Base-by-base conservation (phyloP, 2,329 filamentous ascomycete species). In the Fusarium coicis region DNA sequence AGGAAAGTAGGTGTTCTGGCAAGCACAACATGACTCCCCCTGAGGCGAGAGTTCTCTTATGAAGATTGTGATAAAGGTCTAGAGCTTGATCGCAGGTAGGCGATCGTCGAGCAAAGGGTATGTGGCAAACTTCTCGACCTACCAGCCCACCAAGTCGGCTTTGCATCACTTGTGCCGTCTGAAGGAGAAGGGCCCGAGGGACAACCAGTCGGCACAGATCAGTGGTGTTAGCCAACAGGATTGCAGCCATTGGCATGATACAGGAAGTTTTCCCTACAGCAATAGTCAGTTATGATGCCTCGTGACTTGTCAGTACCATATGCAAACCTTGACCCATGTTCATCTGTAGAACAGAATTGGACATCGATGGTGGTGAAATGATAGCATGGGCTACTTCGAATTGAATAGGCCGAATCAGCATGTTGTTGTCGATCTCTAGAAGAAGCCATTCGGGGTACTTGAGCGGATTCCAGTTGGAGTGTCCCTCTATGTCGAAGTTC, bases 1-100 rank as follows among this genome's bases (percentile, higher is more conserved):
- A 92, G 0, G 91, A 93, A 1, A 93, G 79, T 0, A 91, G 81
- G 66, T 93, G 88, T 60, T 93, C 91, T 0, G 91, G 91, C 1
- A 90, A 83, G 0, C 86, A 84, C 0, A 93, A 76, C 26, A 93
- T 83, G 0, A 93, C 79, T 0, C 90, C 91, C 0, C 81, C 80
- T 0, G 74, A 74, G 1, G 76, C 68, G 12, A 81, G 78, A 15
- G 86, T 81, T 0, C 85, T 78, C 2, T 77, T 70, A 72, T 85
- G 81, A 9, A 83, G 75, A 15, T 50, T 81, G 3, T 75, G 64
- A 16, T 87, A 86, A 1, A 87, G 28, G 50, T 70, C 62, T 1
- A 84, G 81, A 8, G 79, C 76, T 0, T 75, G 52, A 0, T 61
- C 40, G 0, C 76, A 74, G 0, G 85, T 84, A 5, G 81, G 77